phyloP scores from a whole-genome alignment of 139 green algal species.

The Chlamydomonas schloesseri region DNA sequence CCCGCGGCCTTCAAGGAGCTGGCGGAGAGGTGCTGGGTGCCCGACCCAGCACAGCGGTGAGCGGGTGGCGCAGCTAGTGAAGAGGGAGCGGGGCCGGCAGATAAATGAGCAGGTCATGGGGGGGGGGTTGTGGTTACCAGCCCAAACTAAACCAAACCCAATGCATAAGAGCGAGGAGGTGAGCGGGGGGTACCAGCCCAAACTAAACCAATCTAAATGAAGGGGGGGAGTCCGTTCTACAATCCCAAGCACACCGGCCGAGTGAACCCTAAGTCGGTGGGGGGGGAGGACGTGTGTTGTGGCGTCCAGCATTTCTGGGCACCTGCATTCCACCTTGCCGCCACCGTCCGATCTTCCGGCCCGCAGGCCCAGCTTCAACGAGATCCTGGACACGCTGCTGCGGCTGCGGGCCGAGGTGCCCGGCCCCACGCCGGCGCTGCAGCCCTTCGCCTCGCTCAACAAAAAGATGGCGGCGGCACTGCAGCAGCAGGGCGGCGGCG shows the following conservation, averaged over 20 bases:
- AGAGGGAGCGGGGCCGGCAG: no score
- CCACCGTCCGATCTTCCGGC: background rate
- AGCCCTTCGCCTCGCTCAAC: background rate
- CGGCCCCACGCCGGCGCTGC: slow-evolving; percentile 23
- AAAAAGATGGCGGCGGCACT: slow-evolving; percentile 7
- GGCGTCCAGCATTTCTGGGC: no score
- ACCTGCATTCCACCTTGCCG: no score
- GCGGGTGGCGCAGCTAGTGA: background rate
- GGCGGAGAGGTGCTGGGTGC: slow-evolving; percentile 57
- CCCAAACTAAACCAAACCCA: no score
- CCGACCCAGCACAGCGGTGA: background rate
- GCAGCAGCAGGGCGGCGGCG: no score
- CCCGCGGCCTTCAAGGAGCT: slow-evolving; percentile 34
- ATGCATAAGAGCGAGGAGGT: no score
- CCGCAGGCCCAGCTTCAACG: slow-evolving; percentile 43
- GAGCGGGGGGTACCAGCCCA: no score
- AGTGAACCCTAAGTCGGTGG: no score
- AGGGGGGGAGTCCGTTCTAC: background rate
- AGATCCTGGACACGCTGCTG: slow-evolving; percentile 47
- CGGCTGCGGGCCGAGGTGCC: slow-evolving; percentile 1
- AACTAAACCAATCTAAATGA: background rate
- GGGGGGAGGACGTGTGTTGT: no score
- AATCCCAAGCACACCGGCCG: no score
- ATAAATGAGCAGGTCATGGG: background rate
- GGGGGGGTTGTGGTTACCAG: no score